Percentiles rank a stretch among this genome's conserved stretches.
phyloP scores from a whole-genome alignment of 1,284 basidiomycete species.

The Rhodotorula sp. region DNA sequence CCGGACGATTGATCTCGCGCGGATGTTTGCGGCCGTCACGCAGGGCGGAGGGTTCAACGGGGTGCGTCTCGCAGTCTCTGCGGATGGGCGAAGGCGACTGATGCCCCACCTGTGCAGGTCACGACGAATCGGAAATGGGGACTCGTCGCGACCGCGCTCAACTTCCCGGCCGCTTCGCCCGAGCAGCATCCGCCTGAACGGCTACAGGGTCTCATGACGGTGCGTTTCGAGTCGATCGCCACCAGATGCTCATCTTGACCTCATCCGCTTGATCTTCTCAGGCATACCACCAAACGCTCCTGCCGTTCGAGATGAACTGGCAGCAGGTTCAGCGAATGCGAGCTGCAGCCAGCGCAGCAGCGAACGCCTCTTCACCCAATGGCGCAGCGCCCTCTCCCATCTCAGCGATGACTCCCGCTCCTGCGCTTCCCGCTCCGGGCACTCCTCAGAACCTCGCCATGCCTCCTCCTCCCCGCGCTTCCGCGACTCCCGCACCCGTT shows the following conservation, averaged over 20 bases:
- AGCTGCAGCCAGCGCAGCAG: neutral
- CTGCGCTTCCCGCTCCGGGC: neutral
- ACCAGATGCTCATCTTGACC: neutral
- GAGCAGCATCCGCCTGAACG: conserved; percentile 18
- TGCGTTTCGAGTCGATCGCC: neutral
- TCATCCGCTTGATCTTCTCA: neutral
- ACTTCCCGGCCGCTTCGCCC: conserved; percentile 7
- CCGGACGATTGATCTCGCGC: conserved; percentile 17
- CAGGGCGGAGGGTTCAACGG: conserved; percentile 2
- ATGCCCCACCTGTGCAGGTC: neutral
- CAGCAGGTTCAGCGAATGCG: conserved; percentile 10
- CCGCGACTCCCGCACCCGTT: neutral
- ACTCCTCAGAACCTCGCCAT: too few relatives aligned
- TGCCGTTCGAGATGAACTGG: conserved; percentile 35
- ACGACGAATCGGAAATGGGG: conserved; percentile 1
- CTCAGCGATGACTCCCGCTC: neutral
- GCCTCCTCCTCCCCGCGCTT: neutral
- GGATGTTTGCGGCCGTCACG: conserved; percentile 17
- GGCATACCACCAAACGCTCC: conserved; percentile 29
- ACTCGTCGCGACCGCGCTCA: conserved; percentile 7
- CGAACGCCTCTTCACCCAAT: neutral
- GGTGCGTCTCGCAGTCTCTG: neutral
- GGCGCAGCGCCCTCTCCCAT: neutral
- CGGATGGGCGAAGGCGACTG: too few relatives aligned
- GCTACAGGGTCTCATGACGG: neutral